Percentiles rank a stretch among this genome's conserved stretches.
Evolutionary conservation across 352 stramenopile species (phyloP).

Genomic region (Phytophthora hibernalis): DNA sequence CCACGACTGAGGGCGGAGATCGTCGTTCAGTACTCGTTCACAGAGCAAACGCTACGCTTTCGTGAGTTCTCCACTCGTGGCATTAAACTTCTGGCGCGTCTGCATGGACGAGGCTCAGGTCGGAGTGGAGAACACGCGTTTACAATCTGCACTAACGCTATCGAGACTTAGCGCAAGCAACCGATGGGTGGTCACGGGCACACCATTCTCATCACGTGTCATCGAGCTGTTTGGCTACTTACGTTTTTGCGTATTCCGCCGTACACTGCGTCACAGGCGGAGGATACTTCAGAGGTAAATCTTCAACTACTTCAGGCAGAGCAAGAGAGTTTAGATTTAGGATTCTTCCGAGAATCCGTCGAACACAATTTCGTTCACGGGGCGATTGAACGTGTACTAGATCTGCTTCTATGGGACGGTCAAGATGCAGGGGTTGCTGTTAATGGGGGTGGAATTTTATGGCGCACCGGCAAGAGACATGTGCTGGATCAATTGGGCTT

Average conservation of each 20-base stretch:
- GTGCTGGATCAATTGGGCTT: conserved; percentile 74
- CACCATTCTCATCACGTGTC: conserved; percentile 84
- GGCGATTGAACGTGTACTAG: conserved; percentile 49
- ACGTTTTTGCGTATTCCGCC: conserved; percentile 62
- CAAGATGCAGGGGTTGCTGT: background rate
- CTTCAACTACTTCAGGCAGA: conserved; percentile 13
- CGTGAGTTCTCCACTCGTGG: conserved; percentile 87
- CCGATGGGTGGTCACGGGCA: conserved; percentile 92
- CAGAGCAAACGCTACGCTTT: conserved; percentile 83
- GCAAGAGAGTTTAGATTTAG: conserved; percentile 31
- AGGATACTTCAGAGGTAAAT: conserved; percentile 1
- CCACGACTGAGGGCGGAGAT: conserved; percentile 38
- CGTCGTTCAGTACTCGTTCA: conserved; percentile 71
- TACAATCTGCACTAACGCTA: conserved; percentile 85
- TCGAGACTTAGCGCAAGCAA: conserved; percentile 64
- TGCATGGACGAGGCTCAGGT: conserved; percentile 95
- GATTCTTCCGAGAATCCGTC: conserved; percentile 47
- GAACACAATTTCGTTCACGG: conserved; percentile 47
- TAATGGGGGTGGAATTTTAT: conserved; percentile 60
- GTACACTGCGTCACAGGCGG: conserved; percentile 26
- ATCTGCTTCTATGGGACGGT: conserved; percentile 58
- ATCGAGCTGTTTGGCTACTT: conserved; percentile 90
- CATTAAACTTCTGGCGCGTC: conserved; percentile 90
- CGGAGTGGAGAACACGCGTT: conserved; percentile 80
- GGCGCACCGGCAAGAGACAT: conserved; percentile 79